phyloP scores from a whole-genome alignment of 331 rosid genomes.

The Erythrophleum ivorense region DNA sequence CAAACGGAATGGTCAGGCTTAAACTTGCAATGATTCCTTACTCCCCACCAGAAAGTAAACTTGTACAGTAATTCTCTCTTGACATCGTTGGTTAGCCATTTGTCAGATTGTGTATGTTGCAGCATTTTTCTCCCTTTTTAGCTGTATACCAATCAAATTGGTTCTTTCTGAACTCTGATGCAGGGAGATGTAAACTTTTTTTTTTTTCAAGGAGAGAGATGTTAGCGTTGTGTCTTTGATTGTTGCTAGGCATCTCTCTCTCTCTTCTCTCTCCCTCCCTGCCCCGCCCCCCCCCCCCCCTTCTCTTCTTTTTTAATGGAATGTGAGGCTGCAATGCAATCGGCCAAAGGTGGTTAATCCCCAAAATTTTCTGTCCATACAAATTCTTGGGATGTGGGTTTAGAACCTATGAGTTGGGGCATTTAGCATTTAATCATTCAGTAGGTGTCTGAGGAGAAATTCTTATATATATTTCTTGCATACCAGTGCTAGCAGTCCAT shows the following conservation, averaged over 20 bases:
- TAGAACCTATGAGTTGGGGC: slow-evolving; percentile 2
- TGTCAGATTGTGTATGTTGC: slow-evolving; percentile 41
- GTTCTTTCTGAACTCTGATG: slow-evolving; percentile 38
- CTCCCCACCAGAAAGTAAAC: slow-evolving; percentile 41
- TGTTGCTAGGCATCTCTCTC: slow-evolving; percentile 10
- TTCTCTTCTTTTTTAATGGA: background rate
- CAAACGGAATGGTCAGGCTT: slow-evolving; percentile 42
- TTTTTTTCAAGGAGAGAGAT: background rate
- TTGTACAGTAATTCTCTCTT: slow-evolving; percentile 39
- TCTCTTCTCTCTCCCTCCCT: background rate
- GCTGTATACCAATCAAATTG: slow-evolving; percentile 49
- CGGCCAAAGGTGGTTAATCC: background rate
- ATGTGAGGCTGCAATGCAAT: slow-evolving; percentile 28
- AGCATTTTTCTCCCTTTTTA: slow-evolving; percentile 40
- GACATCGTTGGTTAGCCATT: slow-evolving; percentile 28
- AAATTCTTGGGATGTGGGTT: slow-evolving; percentile 17
- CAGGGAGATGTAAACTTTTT: slow-evolving; percentile 16
- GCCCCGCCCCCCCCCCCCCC: background rate
- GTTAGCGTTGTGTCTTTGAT: slow-evolving; percentile 27
- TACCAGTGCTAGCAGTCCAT: background rate
- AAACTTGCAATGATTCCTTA: slow-evolving; percentile 42
- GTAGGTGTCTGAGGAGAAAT: background rate
- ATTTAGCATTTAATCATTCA: slow-evolving; percentile 17
- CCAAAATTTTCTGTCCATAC: background rate
- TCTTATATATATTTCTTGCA: background rate